Conservation (phyloP, 495 filamentous ascomycete species). For the Lepidopterella palustris region DNA sequence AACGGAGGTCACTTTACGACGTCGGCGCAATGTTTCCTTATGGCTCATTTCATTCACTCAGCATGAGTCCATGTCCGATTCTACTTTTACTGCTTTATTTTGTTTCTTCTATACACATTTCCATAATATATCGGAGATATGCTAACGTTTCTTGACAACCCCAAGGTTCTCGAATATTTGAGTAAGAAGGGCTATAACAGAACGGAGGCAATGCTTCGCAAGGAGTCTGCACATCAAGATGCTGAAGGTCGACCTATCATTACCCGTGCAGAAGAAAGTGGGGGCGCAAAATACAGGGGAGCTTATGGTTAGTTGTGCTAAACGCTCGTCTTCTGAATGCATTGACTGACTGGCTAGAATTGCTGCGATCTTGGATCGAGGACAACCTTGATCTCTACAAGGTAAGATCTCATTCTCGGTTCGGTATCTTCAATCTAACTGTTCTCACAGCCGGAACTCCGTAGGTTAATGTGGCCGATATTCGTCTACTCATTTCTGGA, state of each 20-base stretch:
- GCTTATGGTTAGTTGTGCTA: slow-evolving; percentile 53
- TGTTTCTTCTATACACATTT: too few relatives aligned
- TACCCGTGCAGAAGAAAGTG: slow-evolving; percentile 54
- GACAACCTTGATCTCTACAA: slow-evolving; percentile 91
- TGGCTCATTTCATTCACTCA: too few relatives aligned
- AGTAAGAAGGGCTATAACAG: slow-evolving; percentile 91
- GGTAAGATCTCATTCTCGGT: slow-evolving; percentile 39
- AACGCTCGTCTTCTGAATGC: not conserved
- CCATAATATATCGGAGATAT: too few relatives aligned
- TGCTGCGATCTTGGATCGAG: slow-evolving; percentile 76
- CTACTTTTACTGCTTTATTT: too few relatives aligned
- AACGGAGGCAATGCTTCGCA: slow-evolving; percentile 87
- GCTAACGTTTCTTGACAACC: too few relatives aligned
- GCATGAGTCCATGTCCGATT: too few relatives aligned
- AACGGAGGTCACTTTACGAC: too few relatives aligned
- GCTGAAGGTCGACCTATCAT: slow-evolving; percentile 67
- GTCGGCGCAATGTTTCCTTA: too few relatives aligned
- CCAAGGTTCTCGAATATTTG: slow-evolving; percentile 96
- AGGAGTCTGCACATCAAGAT: slow-evolving; percentile 77
- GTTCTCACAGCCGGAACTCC: slow-evolving; percentile 66
- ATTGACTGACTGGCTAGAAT: slow-evolving; percentile 39
- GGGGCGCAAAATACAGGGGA: slow-evolving; percentile 65
- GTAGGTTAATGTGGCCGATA: slow-evolving; percentile 79
- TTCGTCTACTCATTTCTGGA: slow-evolving; percentile 90
- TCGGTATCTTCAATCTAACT: slow-evolving; percentile 26